Evolutionary conservation across 2,329 filamentous ascomycete species (phyloP).

Genomic region (Grosmannia serpens): DNA sequence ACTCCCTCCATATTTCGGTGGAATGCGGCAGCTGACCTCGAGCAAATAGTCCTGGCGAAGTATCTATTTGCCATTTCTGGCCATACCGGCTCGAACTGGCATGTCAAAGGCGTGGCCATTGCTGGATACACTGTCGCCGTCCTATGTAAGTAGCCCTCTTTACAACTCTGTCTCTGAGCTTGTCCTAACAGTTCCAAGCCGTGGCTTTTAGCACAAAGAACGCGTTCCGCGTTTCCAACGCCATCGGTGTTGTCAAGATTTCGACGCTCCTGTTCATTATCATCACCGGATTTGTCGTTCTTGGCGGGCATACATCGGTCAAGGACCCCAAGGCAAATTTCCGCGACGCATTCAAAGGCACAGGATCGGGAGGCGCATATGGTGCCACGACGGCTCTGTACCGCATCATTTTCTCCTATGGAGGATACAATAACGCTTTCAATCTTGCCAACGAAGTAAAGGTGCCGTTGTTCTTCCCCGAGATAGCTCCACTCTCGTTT

Average conservation of each 20-base stretch:
- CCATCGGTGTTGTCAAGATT: conserved; percentile 44
- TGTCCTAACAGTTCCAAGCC: conserved; percentile 9
- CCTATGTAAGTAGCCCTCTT: conserved; percentile 29
- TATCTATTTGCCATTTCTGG: conserved; percentile 51
- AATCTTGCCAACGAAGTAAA: conserved; percentile 49
- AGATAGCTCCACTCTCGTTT: not conserved
- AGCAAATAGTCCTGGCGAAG: conserved; percentile 38
- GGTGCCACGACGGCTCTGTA: conserved; percentile 48
- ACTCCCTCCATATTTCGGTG: not conserved
- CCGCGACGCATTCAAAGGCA: conserved; percentile 39
- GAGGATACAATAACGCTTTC: conserved; percentile 47
- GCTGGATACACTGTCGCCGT: conserved; percentile 50
- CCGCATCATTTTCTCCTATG: conserved; percentile 47
- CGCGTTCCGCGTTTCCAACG: conserved; percentile 40
- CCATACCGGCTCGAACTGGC: conserved; percentile 42
- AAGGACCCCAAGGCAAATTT: conserved; percentile 42
- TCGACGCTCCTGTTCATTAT: conserved; percentile 45
- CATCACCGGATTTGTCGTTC: conserved; percentile 46
- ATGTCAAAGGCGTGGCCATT: conserved; percentile 55
- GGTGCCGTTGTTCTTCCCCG: not conserved
- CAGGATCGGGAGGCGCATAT: conserved; percentile 27
- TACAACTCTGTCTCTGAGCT: conserved; percentile 3
- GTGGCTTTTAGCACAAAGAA: conserved; percentile 38
- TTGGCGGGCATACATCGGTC: conserved; percentile 40
- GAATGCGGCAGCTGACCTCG: not conserved